Conservation (phyloP, 371 early-diverging fungal genomes). For the Mortierella sp. region DNA sequence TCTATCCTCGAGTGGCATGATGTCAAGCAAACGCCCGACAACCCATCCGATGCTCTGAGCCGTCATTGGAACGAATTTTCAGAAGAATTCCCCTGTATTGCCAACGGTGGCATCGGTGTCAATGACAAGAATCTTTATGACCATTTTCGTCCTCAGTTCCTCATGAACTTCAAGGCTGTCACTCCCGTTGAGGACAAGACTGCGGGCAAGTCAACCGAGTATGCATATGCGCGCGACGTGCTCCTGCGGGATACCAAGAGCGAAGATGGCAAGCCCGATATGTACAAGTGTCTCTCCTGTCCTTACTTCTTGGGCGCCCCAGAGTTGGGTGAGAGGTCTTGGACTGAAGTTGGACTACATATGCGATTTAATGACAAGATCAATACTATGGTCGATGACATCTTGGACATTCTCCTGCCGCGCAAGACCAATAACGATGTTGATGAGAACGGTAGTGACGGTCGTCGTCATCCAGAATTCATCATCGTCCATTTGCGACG, state of each 20-base stretch:
- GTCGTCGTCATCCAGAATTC: constrained; percentile 44
- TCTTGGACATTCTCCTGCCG: constrained; percentile 25
- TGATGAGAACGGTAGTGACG: background rate
- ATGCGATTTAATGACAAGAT: constrained; percentile 25
- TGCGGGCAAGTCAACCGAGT: constrained; percentile 17
- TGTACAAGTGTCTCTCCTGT: constrained; percentile 44
- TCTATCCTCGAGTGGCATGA: constrained; percentile 44
- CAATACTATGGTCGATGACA: constrained; percentile 32
- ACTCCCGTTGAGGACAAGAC: constrained; percentile 9
- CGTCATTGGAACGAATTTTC: constrained; percentile 25
- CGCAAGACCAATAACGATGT: background rate
- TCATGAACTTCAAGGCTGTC: constrained; percentile 31
- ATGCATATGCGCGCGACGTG: constrained; percentile 20
- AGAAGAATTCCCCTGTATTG: constrained; percentile 40
- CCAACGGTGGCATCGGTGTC: constrained; percentile 32
- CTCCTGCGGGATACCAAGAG: constrained; percentile 19
- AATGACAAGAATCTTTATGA: constrained; percentile 38
- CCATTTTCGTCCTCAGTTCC: constrained; percentile 42
- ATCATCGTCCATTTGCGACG: constrained; percentile 44
- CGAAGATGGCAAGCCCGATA: constrained; percentile 2
- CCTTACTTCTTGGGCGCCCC: constrained; percentile 33
- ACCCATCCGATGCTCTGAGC: constrained; percentile 2
- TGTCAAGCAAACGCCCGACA: constrained; percentile 36
- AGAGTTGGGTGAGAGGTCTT: constrained; percentile 14
- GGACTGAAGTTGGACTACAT: constrained; percentile 41